Conservation (phyloP, 2,329 filamentous ascomycete genomes). For the Salinomyces thailandicus region DNA sequence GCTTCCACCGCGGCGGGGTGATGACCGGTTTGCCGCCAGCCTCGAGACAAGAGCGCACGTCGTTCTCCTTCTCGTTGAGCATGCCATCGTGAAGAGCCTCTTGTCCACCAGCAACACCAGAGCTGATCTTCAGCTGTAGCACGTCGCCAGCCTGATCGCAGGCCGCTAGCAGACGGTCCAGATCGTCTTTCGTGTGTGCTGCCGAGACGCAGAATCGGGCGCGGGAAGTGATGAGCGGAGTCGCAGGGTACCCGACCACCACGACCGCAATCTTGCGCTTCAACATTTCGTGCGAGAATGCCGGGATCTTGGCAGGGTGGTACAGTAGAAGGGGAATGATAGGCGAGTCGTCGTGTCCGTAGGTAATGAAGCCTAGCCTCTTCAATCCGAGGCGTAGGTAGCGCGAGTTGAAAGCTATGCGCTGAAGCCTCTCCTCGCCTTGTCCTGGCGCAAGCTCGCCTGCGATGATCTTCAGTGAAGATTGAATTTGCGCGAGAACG, state of each 20-base stretch:
- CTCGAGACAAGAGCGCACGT: slow-evolving; percentile 45
- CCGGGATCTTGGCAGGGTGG: slow-evolving; percentile 97
- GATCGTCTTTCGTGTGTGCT: slow-evolving; percentile 95
- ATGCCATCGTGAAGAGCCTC: slow-evolving; percentile 64
- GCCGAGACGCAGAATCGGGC: slow-evolving; percentile 93
- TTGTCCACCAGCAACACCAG: slow-evolving; percentile 80
- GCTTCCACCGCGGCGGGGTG: slow-evolving; percentile 64
- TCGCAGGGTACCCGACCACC: slow-evolving; percentile 93
- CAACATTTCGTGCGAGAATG: slow-evolving; percentile 97
- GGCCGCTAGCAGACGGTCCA: slow-evolving; percentile 77
- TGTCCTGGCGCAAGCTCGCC: slow-evolving; percentile 83
- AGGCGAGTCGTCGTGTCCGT: slow-evolving; percentile 93
- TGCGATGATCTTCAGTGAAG: slow-evolving; percentile 76
- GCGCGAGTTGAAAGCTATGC: slow-evolving; percentile 94
- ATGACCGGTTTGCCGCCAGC: slow-evolving; percentile 40
- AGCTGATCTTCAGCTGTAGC: slow-evolving; percentile 94
- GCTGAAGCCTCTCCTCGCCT: slow-evolving; percentile 87
- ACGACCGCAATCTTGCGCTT: slow-evolving; percentile 96
- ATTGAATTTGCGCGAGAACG: slow-evolving; percentile 82
- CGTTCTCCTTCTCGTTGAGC: slow-evolving; percentile 59
- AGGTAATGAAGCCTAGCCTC: slow-evolving; percentile 91
- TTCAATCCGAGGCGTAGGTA: slow-evolving; percentile 97
- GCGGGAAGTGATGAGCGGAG: slow-evolving; percentile 85
- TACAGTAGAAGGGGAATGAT: slow-evolving; percentile 93
- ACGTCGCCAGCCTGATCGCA: slow-evolving; percentile 90